Evolutionary conservation across 352 stramenopile species (phyloP).

Genomic region (Phytophthora hybrid): DNA sequence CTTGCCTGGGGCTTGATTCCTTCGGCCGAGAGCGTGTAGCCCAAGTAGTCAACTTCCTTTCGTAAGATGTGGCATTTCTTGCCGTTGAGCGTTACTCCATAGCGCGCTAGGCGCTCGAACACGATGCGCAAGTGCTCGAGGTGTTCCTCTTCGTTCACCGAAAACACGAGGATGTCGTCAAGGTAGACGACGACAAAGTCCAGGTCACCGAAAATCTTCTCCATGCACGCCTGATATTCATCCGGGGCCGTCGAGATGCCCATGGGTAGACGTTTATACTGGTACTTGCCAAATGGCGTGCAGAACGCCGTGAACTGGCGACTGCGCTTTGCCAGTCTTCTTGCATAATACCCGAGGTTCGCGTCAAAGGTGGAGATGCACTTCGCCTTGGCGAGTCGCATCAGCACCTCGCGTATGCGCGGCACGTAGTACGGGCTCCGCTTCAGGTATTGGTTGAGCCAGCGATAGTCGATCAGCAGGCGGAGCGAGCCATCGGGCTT

Average conservation of each 20-base stretch:
- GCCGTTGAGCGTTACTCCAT: too few species aligned
- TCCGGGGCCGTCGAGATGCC: constrained; percentile 2
- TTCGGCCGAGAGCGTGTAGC: too few species aligned
- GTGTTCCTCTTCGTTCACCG: not conserved
- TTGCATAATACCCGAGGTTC: constrained; percentile 15
- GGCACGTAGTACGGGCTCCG: constrained; percentile 21
- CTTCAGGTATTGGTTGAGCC: constrained; percentile 18
- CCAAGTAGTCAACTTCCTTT: too few species aligned
- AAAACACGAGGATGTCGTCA: constrained; percentile 21
- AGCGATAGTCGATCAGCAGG: constrained; percentile 12
- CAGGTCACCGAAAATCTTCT: constrained; percentile 8
- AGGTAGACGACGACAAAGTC: constrained; percentile 16
- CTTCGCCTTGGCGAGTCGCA: constrained; percentile 5
- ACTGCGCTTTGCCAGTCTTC: constrained; percentile 2
- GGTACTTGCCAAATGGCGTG: not conserved
- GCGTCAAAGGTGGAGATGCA: constrained; percentile 12
- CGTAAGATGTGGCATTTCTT: too few species aligned
- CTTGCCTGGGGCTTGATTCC: too few species aligned
- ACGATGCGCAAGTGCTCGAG: constrained; percentile 13
- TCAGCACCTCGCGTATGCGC: constrained; percentile 4
- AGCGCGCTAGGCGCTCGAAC: too few species aligned
- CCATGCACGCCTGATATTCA: constrained; percentile 19
- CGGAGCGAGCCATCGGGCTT: constrained; percentile 4
- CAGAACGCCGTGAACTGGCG: too few species aligned
- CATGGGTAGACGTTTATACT: constrained; percentile 18